phyloP scores from a whole-genome alignment of 2,329 filamentous ascomycete genomes.

The Penicillium olsonii region DNA sequence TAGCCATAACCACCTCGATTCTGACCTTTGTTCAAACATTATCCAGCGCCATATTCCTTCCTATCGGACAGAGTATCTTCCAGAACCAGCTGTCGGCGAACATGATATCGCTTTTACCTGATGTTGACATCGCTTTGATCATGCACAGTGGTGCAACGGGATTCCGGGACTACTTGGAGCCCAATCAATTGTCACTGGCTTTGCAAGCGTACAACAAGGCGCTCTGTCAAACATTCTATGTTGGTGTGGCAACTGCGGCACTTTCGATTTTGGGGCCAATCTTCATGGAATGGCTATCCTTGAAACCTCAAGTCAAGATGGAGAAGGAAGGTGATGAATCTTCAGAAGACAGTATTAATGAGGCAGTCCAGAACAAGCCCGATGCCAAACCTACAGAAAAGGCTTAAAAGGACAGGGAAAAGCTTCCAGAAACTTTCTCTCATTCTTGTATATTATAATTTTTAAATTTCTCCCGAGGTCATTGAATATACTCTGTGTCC shows the following conservation, averaged over 20 bases:
- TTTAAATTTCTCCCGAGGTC: no score
- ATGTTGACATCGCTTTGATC: not conserved
- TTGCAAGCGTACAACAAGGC: not conserved
- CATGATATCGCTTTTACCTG: not conserved
- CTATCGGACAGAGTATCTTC: conserved; percentile 34
- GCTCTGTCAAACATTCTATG: not conserved
- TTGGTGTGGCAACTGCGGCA: not conserved
- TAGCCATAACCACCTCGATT: conserved; percentile 29
- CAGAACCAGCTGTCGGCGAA: conserved; percentile 27
- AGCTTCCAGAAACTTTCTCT: no score
- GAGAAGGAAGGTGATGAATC: not conserved
- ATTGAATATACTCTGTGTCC: not conserved
- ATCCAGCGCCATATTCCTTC: conserved; percentile 32
- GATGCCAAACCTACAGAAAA: not conserved
- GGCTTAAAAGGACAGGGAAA: no score
- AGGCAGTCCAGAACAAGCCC: not conserved
- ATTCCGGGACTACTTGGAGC: not conserved
- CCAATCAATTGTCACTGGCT: not conserved
- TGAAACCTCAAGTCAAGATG: not conserved
- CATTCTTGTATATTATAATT: not conserved
- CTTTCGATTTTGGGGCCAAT: not conserved
- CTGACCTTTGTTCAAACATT: conserved; percentile 33
- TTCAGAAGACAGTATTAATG: not conserved
- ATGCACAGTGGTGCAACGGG: not conserved
- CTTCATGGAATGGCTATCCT: conserved; percentile 2